Evolutionary conservation across 495 filamentous ascomycete genomes (phyloP), one percentile per base, ranked within the genome.

Genomic region (Bathelium albidoporum): DNA sequence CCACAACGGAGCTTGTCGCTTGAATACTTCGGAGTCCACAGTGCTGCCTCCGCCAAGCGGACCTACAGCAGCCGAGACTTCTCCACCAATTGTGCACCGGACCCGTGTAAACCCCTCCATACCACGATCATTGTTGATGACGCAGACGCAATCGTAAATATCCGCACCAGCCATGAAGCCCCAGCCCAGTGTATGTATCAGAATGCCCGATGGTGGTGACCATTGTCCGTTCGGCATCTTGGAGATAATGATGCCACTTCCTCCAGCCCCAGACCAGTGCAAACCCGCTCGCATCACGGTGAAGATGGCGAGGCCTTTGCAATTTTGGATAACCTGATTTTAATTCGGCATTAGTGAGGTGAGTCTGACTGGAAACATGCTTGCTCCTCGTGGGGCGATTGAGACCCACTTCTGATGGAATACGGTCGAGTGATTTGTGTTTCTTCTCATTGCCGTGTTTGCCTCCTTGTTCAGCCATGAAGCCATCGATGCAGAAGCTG

Each of bases 281-380:
- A 96, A 79, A 36, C 91, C 91, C 24, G 89, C 89, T 58, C 91
- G 86, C 88, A 96, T 91, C 26, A 89, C 91, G 0, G 91, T 95
- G 77, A 96, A 96, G 65, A 96, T 86, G 24, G 89, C 90, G 28
- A 96, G 76, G 11, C 89, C 91, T 69, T 90, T 88, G 20, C 89
- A 89, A 72, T 88, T 85, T 69, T 87, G 83, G 63, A 96, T 87
- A 59, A 94, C 88, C 74, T 75, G 55, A 7, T 32, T 32, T 34
- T 9, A 14, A 12, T 31, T 53, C 22, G 34, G 22, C 12, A 1
- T 29, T 26, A 24, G 26, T 53, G 18, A 2, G 2, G 2, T 7
- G 28, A n/a, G 24, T 58, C 58, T 61, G n/a, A 24, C 16, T 43
- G 5, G 4, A 41, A 41, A 52, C 24, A 3, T 14, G 3, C n/a